A percentile compares a stretch with the other conserved stretches of the same genome.
Conservation (phyloP, 2,329 filamentous ascomycete species). For the Ascocoryne sarcoides region DNA sequence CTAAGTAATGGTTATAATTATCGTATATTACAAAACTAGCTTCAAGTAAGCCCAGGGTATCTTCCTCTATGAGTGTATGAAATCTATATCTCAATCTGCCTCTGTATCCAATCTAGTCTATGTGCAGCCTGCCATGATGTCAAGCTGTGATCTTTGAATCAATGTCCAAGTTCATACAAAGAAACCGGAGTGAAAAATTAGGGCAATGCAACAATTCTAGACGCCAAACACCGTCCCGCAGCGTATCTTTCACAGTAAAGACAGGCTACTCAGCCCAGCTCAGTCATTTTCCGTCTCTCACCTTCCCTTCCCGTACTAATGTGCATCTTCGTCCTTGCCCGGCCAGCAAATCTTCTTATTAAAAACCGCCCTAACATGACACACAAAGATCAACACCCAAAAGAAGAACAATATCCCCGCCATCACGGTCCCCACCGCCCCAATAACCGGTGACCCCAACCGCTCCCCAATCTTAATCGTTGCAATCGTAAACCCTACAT, state of each 20-base stretch:
- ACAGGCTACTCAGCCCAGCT: not conserved
- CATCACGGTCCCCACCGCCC: conserved; percentile 32
- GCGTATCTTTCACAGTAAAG: not conserved
- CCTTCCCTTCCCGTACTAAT: conserved; percentile 2
- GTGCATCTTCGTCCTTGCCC: conserved; percentile 28
- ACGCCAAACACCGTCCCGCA: not conserved
- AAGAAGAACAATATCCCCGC: conserved; percentile 39
- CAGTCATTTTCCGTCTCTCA: not conserved
- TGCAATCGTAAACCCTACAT: conserved; percentile 48
- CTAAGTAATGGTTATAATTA: no score
- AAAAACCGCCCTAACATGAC: conserved; percentile 23
- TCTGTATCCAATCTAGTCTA: no score
- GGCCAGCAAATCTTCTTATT: conserved; percentile 26
- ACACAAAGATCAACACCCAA: conserved; percentile 21
- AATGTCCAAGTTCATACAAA: no score
- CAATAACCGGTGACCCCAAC: conserved; percentile 35
- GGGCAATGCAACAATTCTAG: not conserved
- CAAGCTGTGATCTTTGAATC: no score
- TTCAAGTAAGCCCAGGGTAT: no score
- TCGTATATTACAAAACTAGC: no score
- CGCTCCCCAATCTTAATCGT: conserved; percentile 44
- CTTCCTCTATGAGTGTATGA: no score
- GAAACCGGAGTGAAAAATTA: no score
- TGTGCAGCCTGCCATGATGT: no score
- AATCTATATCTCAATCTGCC: no score